Conservation (phyloP, 75 land plant species). For the Picea sitchensis region DNA sequence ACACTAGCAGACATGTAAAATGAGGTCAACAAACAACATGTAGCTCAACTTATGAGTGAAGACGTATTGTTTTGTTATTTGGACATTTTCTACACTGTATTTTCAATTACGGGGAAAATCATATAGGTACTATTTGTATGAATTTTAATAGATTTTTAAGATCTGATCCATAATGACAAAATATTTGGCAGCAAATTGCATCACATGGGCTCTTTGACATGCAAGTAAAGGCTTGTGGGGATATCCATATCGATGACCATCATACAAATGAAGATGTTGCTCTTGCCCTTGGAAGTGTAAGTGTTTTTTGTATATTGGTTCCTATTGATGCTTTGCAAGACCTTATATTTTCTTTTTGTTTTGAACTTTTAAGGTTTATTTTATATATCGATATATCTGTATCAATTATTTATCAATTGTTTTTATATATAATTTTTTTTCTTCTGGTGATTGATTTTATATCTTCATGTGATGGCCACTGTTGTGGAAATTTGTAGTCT, state of each 20-base stretch:
- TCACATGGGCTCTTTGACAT: constrained; percentile 96
- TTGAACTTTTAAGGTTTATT: background rate
- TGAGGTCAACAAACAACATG: background rate
- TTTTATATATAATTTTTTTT: no score
- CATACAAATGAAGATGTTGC: constrained; percentile 99
- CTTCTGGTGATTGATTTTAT: constrained; percentile 4
- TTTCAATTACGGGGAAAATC: background rate
- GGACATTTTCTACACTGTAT: background rate
- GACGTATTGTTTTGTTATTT: background rate
- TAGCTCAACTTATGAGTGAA: background rate
- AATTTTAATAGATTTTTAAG: background rate
- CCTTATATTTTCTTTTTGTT: background rate
- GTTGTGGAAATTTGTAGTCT: constrained; percentile 41
- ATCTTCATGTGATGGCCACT: background rate
- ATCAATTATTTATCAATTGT: background rate
- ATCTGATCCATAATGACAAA: background rate
- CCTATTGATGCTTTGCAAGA: background rate
- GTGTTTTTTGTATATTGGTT: background rate
- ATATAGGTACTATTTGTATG: background rate
- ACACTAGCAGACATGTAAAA: no score
- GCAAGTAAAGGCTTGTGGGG: constrained; percentile 77
- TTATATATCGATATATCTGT: background rate
- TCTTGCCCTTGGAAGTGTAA: constrained; percentile 89
- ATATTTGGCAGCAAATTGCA: constrained; percentile 74
- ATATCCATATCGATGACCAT: constrained; percentile 94